Evolutionary conservation across 2,329 filamentous ascomycete species (phyloP).

Genomic region (Aspergillus phoenicis): DNA sequence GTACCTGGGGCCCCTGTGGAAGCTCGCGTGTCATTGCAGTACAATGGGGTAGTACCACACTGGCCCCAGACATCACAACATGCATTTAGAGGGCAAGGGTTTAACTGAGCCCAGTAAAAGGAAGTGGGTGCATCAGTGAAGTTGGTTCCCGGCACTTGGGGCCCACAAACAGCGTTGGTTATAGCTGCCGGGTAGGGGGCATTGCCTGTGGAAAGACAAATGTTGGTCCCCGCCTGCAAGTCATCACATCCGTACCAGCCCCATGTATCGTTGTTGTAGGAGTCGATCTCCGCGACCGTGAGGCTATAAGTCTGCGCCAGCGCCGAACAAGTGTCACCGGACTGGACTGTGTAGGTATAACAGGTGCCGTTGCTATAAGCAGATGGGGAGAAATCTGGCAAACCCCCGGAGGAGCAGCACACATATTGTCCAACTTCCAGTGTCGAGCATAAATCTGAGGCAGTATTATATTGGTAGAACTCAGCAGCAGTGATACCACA

Average conservation of each 20-base stretch:
- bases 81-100: slow-evolving; percentile 50
- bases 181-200: slow-evolving; percentile 46
- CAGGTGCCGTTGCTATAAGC: slow-evolving; percentile 43
- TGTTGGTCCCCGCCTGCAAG: slow-evolving; percentile 32
- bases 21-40: slow-evolving; percentile 39
- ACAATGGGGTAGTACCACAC: slow-evolving; percentile 50
- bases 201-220: slow-evolving; percentile 47
- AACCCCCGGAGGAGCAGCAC: slow-evolving; percentile 18
- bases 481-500: slow-evolving; percentile 44
- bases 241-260: slow-evolving; percentile 46
- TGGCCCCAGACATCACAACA: slow-evolving; percentile 51
- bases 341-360: slow-evolving; percentile 34
- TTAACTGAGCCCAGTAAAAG: slow-evolving; percentile 39
- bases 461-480: slow-evolving; percentile 44
- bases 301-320: slow-evolving; percentile 11
- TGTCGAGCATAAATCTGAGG: slow-evolving; percentile 27
- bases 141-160: slow-evolving; percentile 39
- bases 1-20: slow-evolving; percentile 43
- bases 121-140: slow-evolving; percentile 19
- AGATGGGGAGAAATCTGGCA: slow-evolving; percentile 34
- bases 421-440: slow-evolving; percentile 28
- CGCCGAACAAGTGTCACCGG: slow-evolving; percentile 36
- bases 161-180: slow-evolving; percentile 49
- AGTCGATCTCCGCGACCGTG: background rate
- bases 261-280: slow-evolving; percentile 50